Percentiles rank a stretch among this genome's conserved stretches.
Evolutionary conservation across 2,329 filamentous ascomycete species (phyloP).

Genomic region (Monilinia fructigena): DNA sequence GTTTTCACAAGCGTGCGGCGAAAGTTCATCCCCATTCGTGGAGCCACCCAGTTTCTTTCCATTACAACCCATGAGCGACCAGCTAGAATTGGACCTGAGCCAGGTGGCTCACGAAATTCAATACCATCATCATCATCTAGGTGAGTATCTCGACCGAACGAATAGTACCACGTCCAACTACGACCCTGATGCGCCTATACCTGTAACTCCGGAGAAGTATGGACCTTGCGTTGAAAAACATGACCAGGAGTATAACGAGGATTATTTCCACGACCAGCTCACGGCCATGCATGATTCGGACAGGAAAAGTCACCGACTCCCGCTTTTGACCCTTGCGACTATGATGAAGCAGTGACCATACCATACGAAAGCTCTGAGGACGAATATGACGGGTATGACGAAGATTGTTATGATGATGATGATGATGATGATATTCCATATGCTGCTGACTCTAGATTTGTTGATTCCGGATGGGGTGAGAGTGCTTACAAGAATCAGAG

Average conservation of each 20-base stretch:
- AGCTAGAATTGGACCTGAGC: conserved; percentile 33
- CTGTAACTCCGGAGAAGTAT: conserved; percentile 8
- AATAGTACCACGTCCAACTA: conserved; percentile 44
- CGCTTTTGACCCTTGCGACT: conserved; percentile 9
- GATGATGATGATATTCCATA: conserved; percentile 56
- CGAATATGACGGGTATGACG: conserved; percentile 41
- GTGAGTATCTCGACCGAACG: conserved; percentile 46
- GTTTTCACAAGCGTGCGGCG: conserved; percentile 39
- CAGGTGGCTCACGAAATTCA: conserved; percentile 31
- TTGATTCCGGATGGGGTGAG: conserved; percentile 72
- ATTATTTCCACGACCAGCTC: conserved; percentile 29
- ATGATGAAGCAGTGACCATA: conserved; percentile 32
- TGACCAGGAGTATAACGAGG: conserved; percentile 30
- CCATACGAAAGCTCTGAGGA: conserved; percentile 37
- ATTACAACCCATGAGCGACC: conserved; percentile 29
- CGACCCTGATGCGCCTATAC: conserved; percentile 44
- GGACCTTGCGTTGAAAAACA: conserved; percentile 25
- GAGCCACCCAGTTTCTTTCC: conserved; percentile 37
- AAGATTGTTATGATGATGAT: conserved; percentile 50
- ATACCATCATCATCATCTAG: conserved; percentile 49
- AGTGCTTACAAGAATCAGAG: conserved; percentile 91
- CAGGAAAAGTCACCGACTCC: background rate
- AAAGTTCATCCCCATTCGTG: conserved; percentile 39
- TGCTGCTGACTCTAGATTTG: conserved; percentile 57
- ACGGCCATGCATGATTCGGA: conserved; percentile 15